Base-by-base conservation (phyloP, 2,329 filamentous ascomycete species). In the Pleoardoris graminearum region DNA sequence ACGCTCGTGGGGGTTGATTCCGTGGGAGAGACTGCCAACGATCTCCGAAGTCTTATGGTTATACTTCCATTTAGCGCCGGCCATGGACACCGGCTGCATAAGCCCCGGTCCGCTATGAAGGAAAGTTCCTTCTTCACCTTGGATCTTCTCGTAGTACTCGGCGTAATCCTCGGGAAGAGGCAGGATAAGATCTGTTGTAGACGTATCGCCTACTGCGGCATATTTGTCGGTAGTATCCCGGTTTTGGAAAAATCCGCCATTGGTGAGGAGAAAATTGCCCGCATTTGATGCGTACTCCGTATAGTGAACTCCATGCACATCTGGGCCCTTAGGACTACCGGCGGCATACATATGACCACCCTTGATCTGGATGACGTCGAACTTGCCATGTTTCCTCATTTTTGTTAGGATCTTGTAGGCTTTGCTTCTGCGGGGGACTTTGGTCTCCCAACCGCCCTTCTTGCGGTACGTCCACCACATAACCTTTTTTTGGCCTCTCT, bases 361-460 rank as follows among this genome's bases (percentile, higher is more conserved):
- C 39, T 30, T 43, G 23, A 43, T 43, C 17, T 43, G 22, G 39
- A 43, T 43, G n/a, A 43, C 39, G 39, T 43, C 39, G 23, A 43
- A 30, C 17, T 43, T 43, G 39, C 39, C 39, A 43, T 27, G 25
- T n/a, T 12, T 19, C n/a, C n/a, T 27, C 39, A 43, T 43, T 7
- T 6, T 21, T 7, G 7, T 16, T 6, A 43, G 14, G 6, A 43
- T 43, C 21, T 27, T 16, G 39, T 43, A 27, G 21, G 23, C 39
- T 27, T 27, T 30, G 14, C 27, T 27, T 21, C 12, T 43, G 12
- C 7, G 10, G 22, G 23, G 14, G n/a, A 27, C 39, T 7, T n/a
- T 27, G 27, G 7, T 16, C 4, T 27, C 14, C 39, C 39, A 43
- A 27, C 23, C 39, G n/a, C 10, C 7, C 39, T 19, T 43, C n/a